Evolutionary conservation across 2,329 filamentous ascomycete genomes (phyloP).

Genomic region (Colletotrichum agaves): DNA sequence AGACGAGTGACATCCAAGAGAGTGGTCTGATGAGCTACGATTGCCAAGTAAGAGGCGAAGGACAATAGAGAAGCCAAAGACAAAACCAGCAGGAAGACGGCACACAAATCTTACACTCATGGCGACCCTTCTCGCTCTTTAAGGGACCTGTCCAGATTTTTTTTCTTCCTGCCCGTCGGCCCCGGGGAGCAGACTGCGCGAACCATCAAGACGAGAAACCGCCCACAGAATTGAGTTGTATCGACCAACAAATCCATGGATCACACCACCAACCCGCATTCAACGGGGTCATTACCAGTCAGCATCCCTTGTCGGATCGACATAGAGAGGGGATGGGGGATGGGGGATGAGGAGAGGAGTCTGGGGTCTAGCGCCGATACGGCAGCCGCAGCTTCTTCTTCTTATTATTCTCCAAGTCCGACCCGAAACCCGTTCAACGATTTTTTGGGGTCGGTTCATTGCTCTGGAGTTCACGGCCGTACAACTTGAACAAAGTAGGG

Average conservation of each 20-base stretch:
- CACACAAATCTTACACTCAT: background rate
- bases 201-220: background rate
- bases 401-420: background rate
- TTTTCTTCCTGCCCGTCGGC: background rate
- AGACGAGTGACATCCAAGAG: background rate
- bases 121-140: background rate
- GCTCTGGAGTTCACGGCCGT: background rate
- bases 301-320: background rate
- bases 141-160: background rate
- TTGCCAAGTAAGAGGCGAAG: background rate
- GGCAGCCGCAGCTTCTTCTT: background rate
- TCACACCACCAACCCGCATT: constrained; percentile 19
- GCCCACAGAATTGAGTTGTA: background rate
- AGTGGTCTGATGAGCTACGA: background rate
- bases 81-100: background rate
- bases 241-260: background rate
- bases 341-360: background rate
- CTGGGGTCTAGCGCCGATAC: constrained; percentile 3
- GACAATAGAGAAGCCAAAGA: background rate
- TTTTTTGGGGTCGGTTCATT: background rate
- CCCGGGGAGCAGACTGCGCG: background rate
- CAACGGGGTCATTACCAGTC: background rate
- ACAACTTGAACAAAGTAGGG: too few relatives aligned
- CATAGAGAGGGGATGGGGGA: background rate
- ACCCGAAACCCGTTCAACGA: constrained; percentile 22